These are phyloP conservation scores for Dichotomopilus funicola DNA, from an alignment of 2,329 filamentous ascomycete species.

Conservation along the genomic window DNA sequence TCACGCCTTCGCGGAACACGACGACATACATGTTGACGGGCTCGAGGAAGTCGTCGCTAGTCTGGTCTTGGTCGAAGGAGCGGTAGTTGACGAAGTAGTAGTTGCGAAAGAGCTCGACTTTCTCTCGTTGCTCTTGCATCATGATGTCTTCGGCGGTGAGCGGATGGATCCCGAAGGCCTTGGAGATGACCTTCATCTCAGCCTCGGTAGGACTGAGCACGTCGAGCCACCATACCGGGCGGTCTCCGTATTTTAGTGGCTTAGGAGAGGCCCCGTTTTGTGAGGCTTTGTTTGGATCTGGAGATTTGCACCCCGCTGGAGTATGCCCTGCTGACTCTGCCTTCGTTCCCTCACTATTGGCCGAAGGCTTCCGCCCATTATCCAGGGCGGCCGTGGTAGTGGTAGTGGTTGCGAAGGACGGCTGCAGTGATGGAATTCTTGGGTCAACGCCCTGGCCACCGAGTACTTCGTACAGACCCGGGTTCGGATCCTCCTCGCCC, in stretches of 20 bases:
- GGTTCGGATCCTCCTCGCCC: slow-evolving; percentile 46
- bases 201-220: slow-evolving; percentile 83
- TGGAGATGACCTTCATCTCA: slow-evolving; percentile 91
- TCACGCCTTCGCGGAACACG: slow-evolving; percentile 89
- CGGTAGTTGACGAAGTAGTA: slow-evolving; percentile 99
- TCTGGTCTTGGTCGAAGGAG: slow-evolving; percentile 90
- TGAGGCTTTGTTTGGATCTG: slow-evolving; percentile 38
- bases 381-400: slow-evolving; percentile 4
- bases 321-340: slow-evolving; percentile 26
- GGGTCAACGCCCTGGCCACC: slow-evolving; percentile 35
- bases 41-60: slow-evolving; percentile 83
- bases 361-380: slow-evolving; percentile 17
- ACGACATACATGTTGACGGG: slow-evolving; percentile 97
- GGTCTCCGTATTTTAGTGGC: slow-evolving; percentile 58
- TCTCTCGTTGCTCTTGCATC: slow-evolving; percentile 94
- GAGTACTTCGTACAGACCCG: slow-evolving; percentile 19
- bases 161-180: slow-evolving; percentile 92
- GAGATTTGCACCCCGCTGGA: slow-evolving; percentile 24
- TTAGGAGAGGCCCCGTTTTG: slow-evolving; percentile 23
- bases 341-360: slow-evolving; percentile 22
- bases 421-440: slow-evolving; percentile 40
- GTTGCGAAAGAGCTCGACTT: slow-evolving; percentile 93
- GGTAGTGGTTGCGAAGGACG: slow-evolving; percentile 33
- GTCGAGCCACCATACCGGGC: slow-evolving; percentile 96
- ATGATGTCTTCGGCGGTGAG: slow-evolving; percentile 94